Evolutionary conservation across 345 rosid genomes (phyloP).

Genomic region (Aquilaria malaccensis): DNA sequence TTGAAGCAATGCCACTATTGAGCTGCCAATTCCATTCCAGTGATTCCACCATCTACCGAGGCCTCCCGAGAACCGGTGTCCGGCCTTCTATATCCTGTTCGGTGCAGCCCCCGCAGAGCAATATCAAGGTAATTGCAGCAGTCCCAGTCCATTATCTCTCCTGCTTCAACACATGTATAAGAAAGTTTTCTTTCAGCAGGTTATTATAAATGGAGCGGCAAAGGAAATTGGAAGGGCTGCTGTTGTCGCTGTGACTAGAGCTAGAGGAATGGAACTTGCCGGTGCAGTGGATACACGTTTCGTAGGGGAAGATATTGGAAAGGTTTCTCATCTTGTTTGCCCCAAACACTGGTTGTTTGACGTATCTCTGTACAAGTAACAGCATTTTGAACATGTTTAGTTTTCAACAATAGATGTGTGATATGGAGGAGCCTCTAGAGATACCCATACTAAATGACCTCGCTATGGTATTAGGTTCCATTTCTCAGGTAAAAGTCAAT

Average conservation of each 20-base stretch:
- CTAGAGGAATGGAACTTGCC: conserved; percentile 93
- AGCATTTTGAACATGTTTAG: not conserved
- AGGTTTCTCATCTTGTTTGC: conserved; percentile 30
- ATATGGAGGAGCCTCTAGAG: conserved; percentile 82
- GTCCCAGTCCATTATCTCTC: not conserved
- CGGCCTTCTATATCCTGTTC: conserved; percentile 53
- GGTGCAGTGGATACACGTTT: conserved; percentile 80
- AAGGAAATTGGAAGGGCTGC: conserved; percentile 94
- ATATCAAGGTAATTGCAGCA: conserved; percentile 54
- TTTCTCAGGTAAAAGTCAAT: conserved; percentile 62
- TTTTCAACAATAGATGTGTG: conserved; percentile 45
- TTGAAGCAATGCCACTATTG: conserved; percentile 45
- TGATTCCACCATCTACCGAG: conserved; percentile 14
- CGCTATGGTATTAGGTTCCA: conserved; percentile 90
- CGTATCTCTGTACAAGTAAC: not conserved
- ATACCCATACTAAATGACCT: conserved; percentile 80
- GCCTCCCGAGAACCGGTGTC: conserved; percentile 22
- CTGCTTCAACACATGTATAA: not conserved
- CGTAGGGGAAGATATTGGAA: conserved; percentile 80
- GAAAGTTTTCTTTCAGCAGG: conserved; percentile 26
- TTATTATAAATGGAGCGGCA: conserved; percentile 82
- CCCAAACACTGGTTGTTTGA: conserved; percentile 4
- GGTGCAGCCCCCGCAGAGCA: conserved; percentile 64
- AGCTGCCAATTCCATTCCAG: conserved; percentile 44
- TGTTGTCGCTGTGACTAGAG: conserved; percentile 72